Evolutionary conservation across 306 rosid species (phyloP).

Genomic region (Prunus dulcis): DNA sequence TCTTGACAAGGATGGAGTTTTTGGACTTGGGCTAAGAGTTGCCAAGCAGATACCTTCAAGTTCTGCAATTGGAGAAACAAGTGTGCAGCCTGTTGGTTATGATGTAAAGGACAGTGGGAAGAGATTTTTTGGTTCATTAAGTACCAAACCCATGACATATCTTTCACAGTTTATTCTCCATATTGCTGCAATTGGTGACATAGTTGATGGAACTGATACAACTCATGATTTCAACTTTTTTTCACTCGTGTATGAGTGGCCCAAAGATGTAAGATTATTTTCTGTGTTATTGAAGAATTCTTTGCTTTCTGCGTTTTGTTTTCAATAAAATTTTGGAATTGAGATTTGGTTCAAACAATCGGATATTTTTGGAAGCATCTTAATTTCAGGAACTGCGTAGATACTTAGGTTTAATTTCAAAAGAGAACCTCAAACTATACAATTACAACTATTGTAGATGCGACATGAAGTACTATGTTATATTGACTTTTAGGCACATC

Average conservation of each 20-base stretch:
- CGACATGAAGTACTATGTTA: not conserved
- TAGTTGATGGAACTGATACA: conserved; percentile 96
- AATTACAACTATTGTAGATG: not conserved
- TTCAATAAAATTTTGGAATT: not conserved
- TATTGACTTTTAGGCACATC: not conserved
- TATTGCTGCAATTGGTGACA: conserved; percentile 94
- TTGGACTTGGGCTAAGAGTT: conserved; percentile 86
- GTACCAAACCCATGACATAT: conserved; percentile 77
- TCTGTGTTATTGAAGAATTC: conserved; percentile 19
- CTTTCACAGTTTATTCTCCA: conserved; percentile 92
- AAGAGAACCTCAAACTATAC: not conserved
- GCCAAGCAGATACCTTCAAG: conserved; percentile 56
- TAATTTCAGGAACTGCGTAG: not conserved
- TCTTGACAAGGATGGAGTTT: conserved; percentile 63
- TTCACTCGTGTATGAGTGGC: conserved; percentile 92
- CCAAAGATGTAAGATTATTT: conserved; percentile 84
- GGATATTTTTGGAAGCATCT: not conserved
- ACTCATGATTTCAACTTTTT: conserved; percentile 97
- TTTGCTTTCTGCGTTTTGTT: not conserved
- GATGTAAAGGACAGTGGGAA: conserved; percentile 80
- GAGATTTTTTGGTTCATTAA: conserved; percentile 76
- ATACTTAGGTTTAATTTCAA: not conserved
- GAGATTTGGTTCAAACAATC: conserved; percentile 17
- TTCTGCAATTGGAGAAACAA: conserved; percentile 50
- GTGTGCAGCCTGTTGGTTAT: conserved; percentile 58